Base-by-base conservation (phyloP, 148 eudicot species). In the Chenopodium album region DNA sequence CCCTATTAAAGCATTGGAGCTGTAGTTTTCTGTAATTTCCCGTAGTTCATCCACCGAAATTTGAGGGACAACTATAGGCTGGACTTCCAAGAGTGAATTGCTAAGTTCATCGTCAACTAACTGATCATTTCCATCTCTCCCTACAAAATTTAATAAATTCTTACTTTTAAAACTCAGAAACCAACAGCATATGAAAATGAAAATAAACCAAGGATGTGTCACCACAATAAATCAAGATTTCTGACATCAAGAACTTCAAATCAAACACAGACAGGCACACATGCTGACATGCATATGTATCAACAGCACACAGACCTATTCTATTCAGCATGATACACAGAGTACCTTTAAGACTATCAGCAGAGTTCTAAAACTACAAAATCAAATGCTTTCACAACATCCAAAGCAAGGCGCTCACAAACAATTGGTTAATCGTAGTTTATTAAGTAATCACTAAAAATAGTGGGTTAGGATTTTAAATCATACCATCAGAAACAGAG, bases 1-100 rank as follows among this genome's bases (percentile, higher is more conserved):
- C 66, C 97, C 98, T 80, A 94, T 92, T 82, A 93, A 86, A 71
- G 96, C 89, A 84, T 83, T 89, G 46, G 96, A 87, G 70, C 98
- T 96, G 80, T 92, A 94, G 78, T 91, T 91, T 52, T 90, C 92
- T 9, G 98, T 94, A 82, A 87, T 88, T 74, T 91, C 96, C 83
- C 88, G 90, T 71, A 94, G 85, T 82, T 94, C 98, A 60, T 89
- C 96, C 73, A 91, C 86, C 67, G 96, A 85, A 70, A 94, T 85
- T 48, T 85, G 81, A 72, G 94, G 93, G 31, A 92, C 90, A 46
- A 84, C 90, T 70, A 94, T 92, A 50, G 93, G 85, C 63, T 88
- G 96, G 56, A 79, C 88, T 76, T 83, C 88, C 76, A 77, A 89
- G 62, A 89, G 93, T 32, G 83, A 80, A 81, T 87, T 91, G 78